A percentile compares a stretch with the other conserved stretches of the same genome.
phyloP scores from a whole-genome alignment of 108 stramenopile genomes.

The Pseudonitzschia pungens region DNA sequence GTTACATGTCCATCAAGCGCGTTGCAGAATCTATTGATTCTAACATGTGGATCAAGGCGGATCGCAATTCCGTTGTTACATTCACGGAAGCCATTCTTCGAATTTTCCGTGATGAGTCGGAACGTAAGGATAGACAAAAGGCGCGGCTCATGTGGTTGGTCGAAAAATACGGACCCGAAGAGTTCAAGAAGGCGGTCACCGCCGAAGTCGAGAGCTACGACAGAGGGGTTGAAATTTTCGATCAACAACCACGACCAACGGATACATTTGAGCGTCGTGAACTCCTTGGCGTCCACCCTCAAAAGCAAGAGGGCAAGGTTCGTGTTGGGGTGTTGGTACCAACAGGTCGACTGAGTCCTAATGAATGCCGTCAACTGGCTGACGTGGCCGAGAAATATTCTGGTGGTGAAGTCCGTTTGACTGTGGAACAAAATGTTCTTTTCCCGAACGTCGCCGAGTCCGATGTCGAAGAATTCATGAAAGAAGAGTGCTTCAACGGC shows the following conservation, averaged over 20 bases:
- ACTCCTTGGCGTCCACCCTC: slow-evolving; percentile 87
- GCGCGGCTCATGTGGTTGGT: slow-evolving; percentile 93
- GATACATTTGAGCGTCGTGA: slow-evolving; percentile 75
- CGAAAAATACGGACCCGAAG: slow-evolving; percentile 86
- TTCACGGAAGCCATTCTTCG: slow-evolving; percentile 82
- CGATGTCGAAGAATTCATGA: slow-evolving; percentile 60
- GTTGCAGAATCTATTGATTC: slow-evolving; percentile 80
- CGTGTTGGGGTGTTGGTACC: slow-evolving; percentile 90
- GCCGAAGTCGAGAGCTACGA: slow-evolving; percentile 71
- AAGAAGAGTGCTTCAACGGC: slow-evolving; percentile 56
- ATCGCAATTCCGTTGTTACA: slow-evolving; percentile 73
- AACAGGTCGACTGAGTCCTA: slow-evolving; percentile 74
- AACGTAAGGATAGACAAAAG: slow-evolving; percentile 86
- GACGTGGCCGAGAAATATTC: slow-evolving; percentile 87
- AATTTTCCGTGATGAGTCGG: slow-evolving; percentile 88
- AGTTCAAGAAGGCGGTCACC: slow-evolving; percentile 70
- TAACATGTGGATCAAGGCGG: slow-evolving; percentile 87
- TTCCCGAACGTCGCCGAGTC: slow-evolving; percentile 87
- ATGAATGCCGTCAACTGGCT: slow-evolving; percentile 78
- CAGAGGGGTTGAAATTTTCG: slow-evolving; percentile 58
- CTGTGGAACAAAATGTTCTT: slow-evolving; percentile 93
- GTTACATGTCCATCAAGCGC: slow-evolving; percentile 92
- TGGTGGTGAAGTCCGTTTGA: slow-evolving; percentile 88
- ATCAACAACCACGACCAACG: slow-evolving; percentile 57
- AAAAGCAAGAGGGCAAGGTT: slow-evolving; percentile 80